Evolutionary conservation across 805 yeast genomes (phyloP), one percentile per base, ranked within the genome.

Genomic region (Ogataea nonfermentans): DNA sequence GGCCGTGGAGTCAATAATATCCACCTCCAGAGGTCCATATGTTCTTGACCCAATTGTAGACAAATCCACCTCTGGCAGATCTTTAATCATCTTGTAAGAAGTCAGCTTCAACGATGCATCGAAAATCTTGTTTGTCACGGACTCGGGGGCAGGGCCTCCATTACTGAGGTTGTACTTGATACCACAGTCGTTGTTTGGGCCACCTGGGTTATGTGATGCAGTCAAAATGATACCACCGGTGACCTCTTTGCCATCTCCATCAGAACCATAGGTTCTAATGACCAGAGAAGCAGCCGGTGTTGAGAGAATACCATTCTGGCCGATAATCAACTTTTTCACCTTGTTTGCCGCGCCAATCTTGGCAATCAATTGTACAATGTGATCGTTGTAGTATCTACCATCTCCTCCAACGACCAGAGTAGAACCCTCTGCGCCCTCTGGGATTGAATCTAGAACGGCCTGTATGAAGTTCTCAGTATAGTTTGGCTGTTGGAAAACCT

Each of bases 111-210:
- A 75, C 14, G 95, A 78, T 20, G 68, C 72, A 43, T 79, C 90
- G 68, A 67, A 93, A 58, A 91, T 93, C 62, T 81, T 78, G 67
- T 91, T 77, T 9, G 99, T 91, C 44, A 93, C 95, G 11, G 84
- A 67, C 63, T 91, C 99, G 9, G 99, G 99, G 9, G 98, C 98
- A 29, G 99, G 99, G 3, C 96, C 99, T 51, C 99, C 99, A 59
- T 91, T 91, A 48, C 85, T 77, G 62, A 93, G 71, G 65, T 91
- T 93, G 70, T 93, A 93, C 69, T 91, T 91, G 71, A 91, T 91
- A 40, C 99, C 99, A 60, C 89, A 74, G 61, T 91, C 99, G 49
- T 85, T 81, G 19, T 73, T 67, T 42, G 96, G 96, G 7, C 98
- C 97, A 61, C 99, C 99, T 12, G 99, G 99, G 65, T 91, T 91